Evolutionary conservation across 2,329 filamentous ascomycete genomes (phyloP), one percentile per base, ranked within the genome.

Genomic region (Hirsutella minnesotensis): DNA sequence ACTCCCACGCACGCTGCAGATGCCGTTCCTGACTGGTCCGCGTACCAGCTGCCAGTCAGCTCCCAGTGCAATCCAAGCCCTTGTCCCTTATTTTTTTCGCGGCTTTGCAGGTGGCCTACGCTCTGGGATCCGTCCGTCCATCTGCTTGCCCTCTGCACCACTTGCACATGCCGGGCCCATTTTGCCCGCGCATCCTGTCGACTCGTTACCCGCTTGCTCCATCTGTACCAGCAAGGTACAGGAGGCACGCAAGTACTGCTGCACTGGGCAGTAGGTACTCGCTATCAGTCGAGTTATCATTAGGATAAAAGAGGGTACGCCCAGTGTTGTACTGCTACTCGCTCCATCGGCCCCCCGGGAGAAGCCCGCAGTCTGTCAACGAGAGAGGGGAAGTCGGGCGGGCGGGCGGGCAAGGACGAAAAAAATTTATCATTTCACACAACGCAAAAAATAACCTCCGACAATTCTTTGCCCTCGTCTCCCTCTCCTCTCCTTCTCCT

Each of bases 351-450:
- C 16, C 18, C 34, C 18, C 18, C 34, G 18, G 34, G 18, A 21
- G 3, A 36, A 34, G 31, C 15, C 31, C 31, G 31, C 31, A 34
- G 16, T 27, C 12, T 27, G 24, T 27, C 7, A 7, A 27, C 7
- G 33, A 34, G 37, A 21, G 37, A 38, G 37, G 37, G 37, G 37
- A 38, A 38, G 37, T 13, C 19, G 22, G 22, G 20, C 38, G 20
- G 24, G 33, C 19, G 22, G 22, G 20, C 38, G n/a, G n/a, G 33
- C 15, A 34, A 16, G 19, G 8, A 39, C 27, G 27, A 13, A 39
- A 43, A 43, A 43, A 43, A 43, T 39, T 43, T 43, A 43, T 35
- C 38, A 43, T 22, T 38, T 38, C 37, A 38, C 37, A 38, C 37
- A 38, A 38, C 37, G 20, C 22, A 43, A 39, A 39, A 39, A 34